Evolutionary conservation across 2,329 filamentous ascomycete genomes (phyloP), one percentile per base, ranked within the genome.

Genomic region (Scorias spongiosa): DNA sequence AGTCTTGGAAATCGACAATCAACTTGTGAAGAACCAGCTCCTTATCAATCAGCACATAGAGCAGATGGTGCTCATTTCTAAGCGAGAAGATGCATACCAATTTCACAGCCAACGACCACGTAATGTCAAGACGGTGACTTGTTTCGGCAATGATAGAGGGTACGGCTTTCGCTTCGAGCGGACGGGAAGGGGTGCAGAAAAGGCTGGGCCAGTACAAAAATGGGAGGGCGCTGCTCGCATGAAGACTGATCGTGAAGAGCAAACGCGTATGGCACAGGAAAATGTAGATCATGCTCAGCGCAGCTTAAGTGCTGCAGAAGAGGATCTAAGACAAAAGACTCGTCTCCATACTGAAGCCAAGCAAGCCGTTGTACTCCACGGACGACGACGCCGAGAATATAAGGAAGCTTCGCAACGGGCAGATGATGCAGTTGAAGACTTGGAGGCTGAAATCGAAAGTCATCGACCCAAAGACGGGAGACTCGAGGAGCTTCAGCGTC

Each of bases 1-100:
- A 42, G 77, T 84, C 1, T 69, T 98, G 42, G 80, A 74, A 51
- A 83, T 96, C 48, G 84, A 91, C 48, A 78, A 89, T 51, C 75
- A 83, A 15, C 64, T 83, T 38, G 80, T 95, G 15, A 79, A 79
- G 41, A 82, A 86, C 48, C 80, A 87, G 46, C 67, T 96, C 40
- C 81, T 98, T 55, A 91, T 96, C 58, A 81, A 80, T 48, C 74
- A 86, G 52, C 65, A 67, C 6, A 85, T 95, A 42, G 91, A 98
- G 48, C 88, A 95, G 60, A 77, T 81, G 7, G 75, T 94, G 5
- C 69, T 98, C 1, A 77, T 95, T 43, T 69, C 78, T 44, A 69
- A 80, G 28, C 70, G 83, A 26, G 62, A 70, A 1, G 74, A 84
- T 44, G 91, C 81, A 1, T 70, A 80, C 38, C 65, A 70, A 3